A percentile compares a stretch with the other conserved stretches of the same genome.
Conservation (phyloP, 202 grass and related monocot species). For the Panicum hallii region DNA sequence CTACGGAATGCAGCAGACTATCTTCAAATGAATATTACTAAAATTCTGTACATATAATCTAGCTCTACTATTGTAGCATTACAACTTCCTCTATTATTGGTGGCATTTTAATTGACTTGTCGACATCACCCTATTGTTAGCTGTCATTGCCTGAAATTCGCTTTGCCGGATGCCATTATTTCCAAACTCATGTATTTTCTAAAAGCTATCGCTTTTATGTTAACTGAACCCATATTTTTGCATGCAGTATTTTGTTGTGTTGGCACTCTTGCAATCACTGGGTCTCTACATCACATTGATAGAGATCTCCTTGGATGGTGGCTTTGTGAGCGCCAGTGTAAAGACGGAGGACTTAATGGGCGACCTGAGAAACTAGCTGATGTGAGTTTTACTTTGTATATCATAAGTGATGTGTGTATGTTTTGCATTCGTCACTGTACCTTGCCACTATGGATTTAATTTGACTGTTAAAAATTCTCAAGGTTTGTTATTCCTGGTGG, state of each 20-base stretch:
- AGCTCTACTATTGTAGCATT: not conserved
- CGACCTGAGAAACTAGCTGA: conserved; percentile 90
- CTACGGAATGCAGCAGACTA: not conserved
- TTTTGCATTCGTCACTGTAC: conserved; percentile 32
- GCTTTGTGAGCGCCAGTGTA: conserved; percentile 90
- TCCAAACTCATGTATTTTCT: conserved; percentile 6
- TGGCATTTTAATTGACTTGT: not conserved
- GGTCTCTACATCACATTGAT: conserved; percentile 79
- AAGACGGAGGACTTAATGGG: conserved; percentile 90
- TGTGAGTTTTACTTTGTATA: conserved; percentile 49
- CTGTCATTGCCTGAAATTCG: conserved; percentile 1
- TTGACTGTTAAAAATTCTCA: conserved; percentile 16
- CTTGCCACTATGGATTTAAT: conserved; percentile 27
- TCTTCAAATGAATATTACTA: not conserved
- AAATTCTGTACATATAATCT: conserved; percentile 3
- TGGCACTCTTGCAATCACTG: conserved; percentile 75
- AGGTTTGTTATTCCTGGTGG: conserved; percentile 99
- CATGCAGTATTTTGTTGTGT: conserved; percentile 93
- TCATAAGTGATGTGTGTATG: conserved; percentile 1
- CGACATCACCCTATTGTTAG: not conserved
- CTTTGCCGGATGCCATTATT: conserved; percentile 24
- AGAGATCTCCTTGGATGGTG: conserved; percentile 97
- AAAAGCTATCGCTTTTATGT: not conserved
- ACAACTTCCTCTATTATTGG: not conserved
- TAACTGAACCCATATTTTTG: conserved; percentile 34